Evolutionary conservation across 2,329 filamentous ascomycete species (phyloP).

Genomic region (Didymella glomerata): DNA sequence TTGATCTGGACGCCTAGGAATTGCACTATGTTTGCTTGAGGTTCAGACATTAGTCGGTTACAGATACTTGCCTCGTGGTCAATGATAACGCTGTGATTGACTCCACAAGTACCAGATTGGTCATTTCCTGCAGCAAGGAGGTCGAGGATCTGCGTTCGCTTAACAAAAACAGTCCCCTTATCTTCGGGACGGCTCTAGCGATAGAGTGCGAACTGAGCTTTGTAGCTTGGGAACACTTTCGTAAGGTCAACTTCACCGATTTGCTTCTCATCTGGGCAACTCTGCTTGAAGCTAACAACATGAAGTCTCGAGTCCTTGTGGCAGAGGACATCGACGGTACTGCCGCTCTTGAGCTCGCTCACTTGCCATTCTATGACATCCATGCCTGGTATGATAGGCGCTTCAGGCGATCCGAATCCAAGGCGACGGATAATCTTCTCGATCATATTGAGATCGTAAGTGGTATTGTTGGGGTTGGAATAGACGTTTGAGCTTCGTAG

Average conservation of each 20-base stretch:
- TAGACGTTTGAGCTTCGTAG: neutral
- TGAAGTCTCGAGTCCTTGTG: slow-evolving; percentile 1
- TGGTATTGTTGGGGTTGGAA: neutral
- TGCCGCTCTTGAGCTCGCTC: neutral
- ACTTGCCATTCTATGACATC: slow-evolving; percentile 8
- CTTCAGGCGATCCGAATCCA: neutral
- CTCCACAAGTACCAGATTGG: neutral
- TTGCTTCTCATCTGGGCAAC: neutral
- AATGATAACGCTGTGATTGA: neutral
- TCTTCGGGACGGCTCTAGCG: neutral
- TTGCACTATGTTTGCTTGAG: slow-evolving; percentile 1
- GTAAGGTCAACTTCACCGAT: neutral
- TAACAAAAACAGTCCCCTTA: neutral
- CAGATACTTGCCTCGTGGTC: slow-evolving; percentile 4
- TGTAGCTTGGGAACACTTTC: slow-evolving; percentile 1
- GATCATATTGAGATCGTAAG: neutral
- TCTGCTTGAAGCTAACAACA: neutral
- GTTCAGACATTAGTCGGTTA: neutral
- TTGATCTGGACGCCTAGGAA: slow-evolving; percentile 7
- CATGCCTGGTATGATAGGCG: slow-evolving; percentile 7
- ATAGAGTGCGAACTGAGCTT: slow-evolving; percentile 4
- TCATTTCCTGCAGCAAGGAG: neutral
- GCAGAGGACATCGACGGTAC: neutral
- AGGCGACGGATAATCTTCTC: neutral
- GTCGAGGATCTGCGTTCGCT: neutral